Base-by-base conservation (phyloP, 2,329 filamentous ascomycete genomes). In the Phyllosticta citriasiana region DNA sequence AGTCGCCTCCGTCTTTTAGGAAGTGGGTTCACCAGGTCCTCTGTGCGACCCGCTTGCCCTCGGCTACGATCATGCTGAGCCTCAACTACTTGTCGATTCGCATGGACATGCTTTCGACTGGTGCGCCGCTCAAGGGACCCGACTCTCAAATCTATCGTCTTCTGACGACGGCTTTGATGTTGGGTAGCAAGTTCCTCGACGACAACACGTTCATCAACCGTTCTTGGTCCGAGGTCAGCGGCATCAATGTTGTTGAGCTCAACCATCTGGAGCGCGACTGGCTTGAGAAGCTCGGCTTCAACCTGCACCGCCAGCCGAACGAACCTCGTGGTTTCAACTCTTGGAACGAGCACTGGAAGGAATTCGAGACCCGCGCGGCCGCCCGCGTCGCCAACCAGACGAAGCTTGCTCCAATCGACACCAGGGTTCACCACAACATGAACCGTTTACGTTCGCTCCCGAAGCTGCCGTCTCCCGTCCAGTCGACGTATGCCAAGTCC, bases 171-270 rank as follows among this genome's bases (percentile, higher is more conserved):
- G 85, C 88, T 7, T 79, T 97, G 62, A 82, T 97, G 57, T 81
- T 97, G 59, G 92, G 91, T 63, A 96, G 91, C 84, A 97, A 97
- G 78, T 97, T 96, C 70, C 80, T 96, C 66, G 92, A 97, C 70
- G 92, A 96, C 80, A 96, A 96, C 77, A 97, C 92, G 5, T 97
- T 97, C 76, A 92, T 96, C 80, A 97, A 96, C 77, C 88, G 90
- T 60, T 96, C 92, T 1, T 97, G 92, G 92, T 90, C 92, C 4
- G 92, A 97, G 71, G 92, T 97, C 58, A 96, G 91, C 75, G 90
- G 89, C 64, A 96, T 97, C 66, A 81, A 87, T 33, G 91, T 96
- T 22, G 77, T 82, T 2, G 91, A 96, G 70, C 81, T 97, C 67
- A 96, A 96, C 77, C 80, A 82, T 63, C 83, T 96, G 73, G 92